A percentile compares a stretch with the other conserved stretches of the same genome.
Evolutionary conservation across 495 filamentous ascomycete species (phyloP).

Genomic region (Penicillium pancosmium): DNA sequence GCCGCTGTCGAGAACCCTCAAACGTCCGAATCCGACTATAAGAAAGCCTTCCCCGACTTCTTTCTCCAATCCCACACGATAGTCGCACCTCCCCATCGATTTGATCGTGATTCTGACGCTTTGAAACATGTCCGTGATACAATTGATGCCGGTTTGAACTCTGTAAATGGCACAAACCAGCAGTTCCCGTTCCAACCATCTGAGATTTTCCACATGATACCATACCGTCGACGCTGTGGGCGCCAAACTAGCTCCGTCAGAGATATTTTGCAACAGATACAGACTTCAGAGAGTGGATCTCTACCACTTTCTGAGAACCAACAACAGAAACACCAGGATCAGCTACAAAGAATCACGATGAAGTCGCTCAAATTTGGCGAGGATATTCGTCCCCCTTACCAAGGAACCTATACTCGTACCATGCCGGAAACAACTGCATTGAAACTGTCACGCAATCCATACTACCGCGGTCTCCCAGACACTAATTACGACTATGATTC

Average conservation of each 20-base stretch:
- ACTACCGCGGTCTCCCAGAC: slow-evolving; percentile 60
- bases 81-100: slow-evolving; percentile 57
- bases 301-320: slow-evolving; percentile 9
- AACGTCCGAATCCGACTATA: slow-evolving; percentile 60
- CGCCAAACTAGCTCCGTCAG: slow-evolving; percentile 56
- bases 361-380: slow-evolving; percentile 82
- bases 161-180: slow-evolving; percentile 24
- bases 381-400: slow-evolving; percentile 89
- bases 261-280: slow-evolving; percentile 65
- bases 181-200: slow-evolving; percentile 51
- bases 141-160: slow-evolving; percentile 50
- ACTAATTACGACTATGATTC: slow-evolving; percentile 96
- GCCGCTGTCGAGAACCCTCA: slow-evolving; percentile 16
- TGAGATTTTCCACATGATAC: slow-evolving; percentile 63
- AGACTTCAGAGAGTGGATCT: slow-evolving; percentile 31
- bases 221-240: slow-evolving; percentile 55
- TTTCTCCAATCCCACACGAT: slow-evolving; percentile 68
- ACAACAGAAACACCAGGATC: slow-evolving; percentile 41
- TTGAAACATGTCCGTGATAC: slow-evolving; percentile 44
- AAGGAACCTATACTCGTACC: slow-evolving; percentile 74
- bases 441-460: slow-evolving; percentile 72
- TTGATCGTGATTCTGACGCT: slow-evolving; percentile 59
- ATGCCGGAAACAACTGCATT: slow-evolving; percentile 50
- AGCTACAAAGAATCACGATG: slow-evolving; percentile 64
- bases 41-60: slow-evolving; percentile 75